Evolutionary conservation across 1,284 basidiomycete genomes (phyloP).

Genomic region (Ustilago tritici): DNA sequence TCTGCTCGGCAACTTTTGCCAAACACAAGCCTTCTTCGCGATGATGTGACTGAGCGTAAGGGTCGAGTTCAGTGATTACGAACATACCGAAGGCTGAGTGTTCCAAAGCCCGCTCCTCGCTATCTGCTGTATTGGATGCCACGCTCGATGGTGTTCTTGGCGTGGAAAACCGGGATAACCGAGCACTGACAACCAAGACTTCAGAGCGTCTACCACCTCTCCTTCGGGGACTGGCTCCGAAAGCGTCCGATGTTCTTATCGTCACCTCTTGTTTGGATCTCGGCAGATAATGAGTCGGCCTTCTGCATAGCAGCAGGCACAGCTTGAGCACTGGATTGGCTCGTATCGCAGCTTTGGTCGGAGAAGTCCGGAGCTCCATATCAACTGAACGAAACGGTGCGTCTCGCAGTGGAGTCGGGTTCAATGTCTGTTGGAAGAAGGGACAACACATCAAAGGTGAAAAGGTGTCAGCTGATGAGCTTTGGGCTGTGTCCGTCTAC

Average conservation of each 20-base stretch:
- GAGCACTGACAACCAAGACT: neutral
- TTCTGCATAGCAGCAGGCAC: neutral
- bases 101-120: neutral
- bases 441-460: neutral
- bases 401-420: neutral
- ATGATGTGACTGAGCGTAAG: neutral
- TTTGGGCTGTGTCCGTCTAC: neutral
- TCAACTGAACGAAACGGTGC: neutral
- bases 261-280: neutral
- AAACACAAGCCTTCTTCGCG: neutral
- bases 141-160: constrained; percentile 3
- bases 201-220: neutral
- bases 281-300: neutral
- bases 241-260: neutral
- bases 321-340: neutral
- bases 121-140: neutral
- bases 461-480: neutral
- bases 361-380: neutral
- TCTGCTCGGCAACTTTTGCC: neutral
- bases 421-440: neutral
- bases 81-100: neutral
- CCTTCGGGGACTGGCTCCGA: neutral
- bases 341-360: neutral
- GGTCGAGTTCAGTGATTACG: neutral
- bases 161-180: neutral